Evolutionary conservation across 495 filamentous ascomycete species (phyloP).

Genomic region (Aspergillus mulundensis): DNA sequence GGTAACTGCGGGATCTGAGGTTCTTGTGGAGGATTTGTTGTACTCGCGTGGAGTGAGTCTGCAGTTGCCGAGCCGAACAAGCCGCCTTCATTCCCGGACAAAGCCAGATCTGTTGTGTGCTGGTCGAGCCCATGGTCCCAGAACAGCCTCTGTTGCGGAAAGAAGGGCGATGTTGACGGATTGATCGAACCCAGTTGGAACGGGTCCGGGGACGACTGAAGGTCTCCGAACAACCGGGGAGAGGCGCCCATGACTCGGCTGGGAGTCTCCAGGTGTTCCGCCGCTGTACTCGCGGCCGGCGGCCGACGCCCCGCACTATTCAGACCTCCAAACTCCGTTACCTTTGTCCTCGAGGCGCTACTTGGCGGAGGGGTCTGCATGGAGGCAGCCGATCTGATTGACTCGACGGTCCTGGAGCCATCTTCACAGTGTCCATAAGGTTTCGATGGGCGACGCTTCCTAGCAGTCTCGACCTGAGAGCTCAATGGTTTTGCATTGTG

Average conservation of each 20-base stretch:
- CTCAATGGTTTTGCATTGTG: slow-evolving; percentile 41
- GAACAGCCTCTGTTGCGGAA: slow-evolving; percentile 63
- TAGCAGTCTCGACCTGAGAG: slow-evolving; percentile 42
- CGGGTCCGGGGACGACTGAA: slow-evolving; percentile 61
- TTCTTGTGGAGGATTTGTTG: slow-evolving; percentile 10
- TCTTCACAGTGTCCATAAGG: slow-evolving; percentile 37
- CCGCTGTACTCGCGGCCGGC: slow-evolving; percentile 21
- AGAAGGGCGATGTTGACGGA: slow-evolving; percentile 63
- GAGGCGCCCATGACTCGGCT: slow-evolving; percentile 42
- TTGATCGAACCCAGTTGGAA: slow-evolving; percentile 69
- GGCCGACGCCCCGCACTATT: slow-evolving; percentile 22
- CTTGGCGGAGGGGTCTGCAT: slow-evolving; percentile 68
- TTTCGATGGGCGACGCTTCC: slow-evolving; percentile 35
- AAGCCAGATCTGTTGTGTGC: slow-evolving; percentile 19
- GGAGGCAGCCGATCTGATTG: slow-evolving; percentile 49
- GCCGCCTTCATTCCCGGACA: slow-evolving; percentile 10
- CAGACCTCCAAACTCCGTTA: slow-evolving; percentile 30
- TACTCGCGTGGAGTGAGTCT: slow-evolving; percentile 14
- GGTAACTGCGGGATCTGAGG: slow-evolving; percentile 39
- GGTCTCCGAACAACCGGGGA: slow-evolving; percentile 46
- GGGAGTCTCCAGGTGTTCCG: slow-evolving; percentile 37
- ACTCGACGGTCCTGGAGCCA: slow-evolving; percentile 34
- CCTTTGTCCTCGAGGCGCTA: slow-evolving; percentile 49
- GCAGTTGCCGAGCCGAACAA: slow-evolving; percentile 12
- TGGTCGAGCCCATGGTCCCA: slow-evolving; percentile 62